These are phyloP conservation scores for Collybia mongolica DNA, from an alignment of 768 basidiomycete genomes.

Conservation along the genomic window DNA sequence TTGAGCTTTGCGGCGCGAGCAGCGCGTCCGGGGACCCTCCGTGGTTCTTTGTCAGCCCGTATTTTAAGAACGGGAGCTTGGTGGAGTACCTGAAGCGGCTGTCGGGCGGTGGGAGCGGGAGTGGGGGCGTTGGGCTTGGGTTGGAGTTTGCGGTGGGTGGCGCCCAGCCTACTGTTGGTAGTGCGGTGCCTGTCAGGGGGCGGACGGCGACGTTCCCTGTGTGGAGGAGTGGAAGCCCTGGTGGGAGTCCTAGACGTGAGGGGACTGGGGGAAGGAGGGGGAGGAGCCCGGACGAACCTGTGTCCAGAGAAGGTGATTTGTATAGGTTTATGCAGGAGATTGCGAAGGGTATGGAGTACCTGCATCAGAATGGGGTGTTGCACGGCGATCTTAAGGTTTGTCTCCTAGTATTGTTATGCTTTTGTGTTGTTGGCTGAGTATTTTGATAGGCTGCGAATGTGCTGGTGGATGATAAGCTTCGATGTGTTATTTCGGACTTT, in stretches of 20 bases:
- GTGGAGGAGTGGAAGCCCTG: not conserved
- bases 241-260: not conserved
- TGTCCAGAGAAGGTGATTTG: constrained; percentile 38
- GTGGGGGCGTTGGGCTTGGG: constrained; percentile 7
- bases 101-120: constrained; percentile 9
- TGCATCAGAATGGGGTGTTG: constrained; percentile 65
- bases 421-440: not conserved
- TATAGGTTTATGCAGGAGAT: constrained; percentile 71
- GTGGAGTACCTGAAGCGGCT: constrained; percentile 52
- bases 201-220: constrained; percentile 1
- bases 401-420: not conserved
- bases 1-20: constrained; percentile 77
- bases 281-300: constrained; percentile 3
- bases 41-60: constrained; percentile 81
- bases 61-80: constrained; percentile 64
- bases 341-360: constrained; percentile 78
- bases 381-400: constrained; percentile 83
- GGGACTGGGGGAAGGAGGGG: constrained; percentile 1
- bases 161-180: not conserved
- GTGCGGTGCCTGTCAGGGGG: not conserved
- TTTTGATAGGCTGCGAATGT: constrained; percentile 63
- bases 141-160: not conserved
- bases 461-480: constrained; percentile 64
- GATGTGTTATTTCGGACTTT: constrained; percentile 80
- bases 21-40: constrained; percentile 67